phyloP scores from a whole-genome alignment of 805 yeast genomes.

The Sugiyamaella chiloensis region DNA sequence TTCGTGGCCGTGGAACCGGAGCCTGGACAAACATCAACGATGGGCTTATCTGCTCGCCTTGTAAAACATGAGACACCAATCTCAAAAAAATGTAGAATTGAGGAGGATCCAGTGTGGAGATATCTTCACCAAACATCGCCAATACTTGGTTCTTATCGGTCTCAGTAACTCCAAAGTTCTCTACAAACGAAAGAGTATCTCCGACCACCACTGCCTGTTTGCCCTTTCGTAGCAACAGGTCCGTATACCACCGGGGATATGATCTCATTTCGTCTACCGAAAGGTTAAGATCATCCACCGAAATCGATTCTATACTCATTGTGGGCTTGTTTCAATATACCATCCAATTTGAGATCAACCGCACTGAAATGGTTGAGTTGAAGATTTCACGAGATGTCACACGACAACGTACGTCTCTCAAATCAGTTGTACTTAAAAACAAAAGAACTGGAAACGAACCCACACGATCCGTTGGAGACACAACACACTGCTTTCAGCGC shows the following conservation, averaged over 20 bases:
- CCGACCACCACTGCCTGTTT: conserved; percentile 62
- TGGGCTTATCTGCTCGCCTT: conserved; percentile 46
- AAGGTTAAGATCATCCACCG: conserved; percentile 47
- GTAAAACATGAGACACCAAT: conserved; percentile 67
- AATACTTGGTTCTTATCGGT: conserved; percentile 42
- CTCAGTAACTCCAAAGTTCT: conserved; percentile 66
- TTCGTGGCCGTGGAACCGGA: conserved; percentile 73
- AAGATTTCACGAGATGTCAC: not conserved
- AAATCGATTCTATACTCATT: conserved; percentile 9
- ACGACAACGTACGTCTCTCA: too few relatives aligned
- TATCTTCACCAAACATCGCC: conserved; percentile 29
- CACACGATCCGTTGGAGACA: too few relatives aligned
- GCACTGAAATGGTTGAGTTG: not conserved
- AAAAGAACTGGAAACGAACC: too few relatives aligned
- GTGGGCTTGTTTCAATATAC: not conserved
- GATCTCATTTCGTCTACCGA: conserved; percentile 77
- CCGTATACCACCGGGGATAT: conserved; percentile 91
- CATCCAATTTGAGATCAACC: not conserved
- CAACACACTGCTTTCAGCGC: too few relatives aligned
- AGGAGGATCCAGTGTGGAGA: conserved; percentile 70
- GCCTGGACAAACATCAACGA: conserved; percentile 44
- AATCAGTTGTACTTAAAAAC: too few relatives aligned
- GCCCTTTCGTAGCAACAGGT: conserved; percentile 64
- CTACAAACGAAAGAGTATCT: conserved; percentile 76
- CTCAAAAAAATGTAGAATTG: conserved; percentile 87